Base-by-base conservation (phyloP, 495 filamentous ascomycete species). In the Hypoxylon lienhwacheense region DNA sequence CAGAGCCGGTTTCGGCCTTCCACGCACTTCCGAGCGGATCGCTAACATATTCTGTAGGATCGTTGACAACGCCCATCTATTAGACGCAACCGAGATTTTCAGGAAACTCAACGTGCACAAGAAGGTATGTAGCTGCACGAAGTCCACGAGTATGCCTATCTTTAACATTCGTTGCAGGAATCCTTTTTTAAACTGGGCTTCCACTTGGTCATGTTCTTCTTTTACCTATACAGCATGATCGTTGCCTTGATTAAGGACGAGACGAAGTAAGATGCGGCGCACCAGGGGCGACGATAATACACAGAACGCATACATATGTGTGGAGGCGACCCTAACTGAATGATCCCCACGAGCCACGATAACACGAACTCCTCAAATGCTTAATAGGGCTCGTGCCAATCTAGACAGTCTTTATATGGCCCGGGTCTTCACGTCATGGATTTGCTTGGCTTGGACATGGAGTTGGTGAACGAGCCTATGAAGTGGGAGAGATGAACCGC, bases 201-300 rank as follows among this genome's bases (percentile, higher is more conserved):
- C 83, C 93, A 97, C 72, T 84, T 99, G 29, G 70, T 97, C 75
- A 95, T 99, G 88, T 99, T 99, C 82, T 99, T 99, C 82, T 99
- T 97, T 84, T 99, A 99, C 76, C 85, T 99, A 19, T 99, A 97
- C 84, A 92, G 83, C 76, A 99, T 99, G 95, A 99, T 99, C 52
- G 93, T 97, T 44, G 92, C 92, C 52, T 78, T 97, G 45, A 99
- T 99, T 79, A 85, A 86, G 63, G 95, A 99, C 70, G 93, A 98
- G 74, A 83, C 89, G 35, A 79, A 91, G 73, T 96, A 82, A 78
- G 56, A 53, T 25, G 15, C 32, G 24, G 19, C 40, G 24, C 4
- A 28, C 8, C 17, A n/a, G 19, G 28, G 47, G 36, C 19, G 26
- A 47, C 21, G 24, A 45, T 14, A n/a, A 39, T 29, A 34, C 17